Conservation (phyloP, 257 asterid genomes). For the Solanum arcanum region DNA sequence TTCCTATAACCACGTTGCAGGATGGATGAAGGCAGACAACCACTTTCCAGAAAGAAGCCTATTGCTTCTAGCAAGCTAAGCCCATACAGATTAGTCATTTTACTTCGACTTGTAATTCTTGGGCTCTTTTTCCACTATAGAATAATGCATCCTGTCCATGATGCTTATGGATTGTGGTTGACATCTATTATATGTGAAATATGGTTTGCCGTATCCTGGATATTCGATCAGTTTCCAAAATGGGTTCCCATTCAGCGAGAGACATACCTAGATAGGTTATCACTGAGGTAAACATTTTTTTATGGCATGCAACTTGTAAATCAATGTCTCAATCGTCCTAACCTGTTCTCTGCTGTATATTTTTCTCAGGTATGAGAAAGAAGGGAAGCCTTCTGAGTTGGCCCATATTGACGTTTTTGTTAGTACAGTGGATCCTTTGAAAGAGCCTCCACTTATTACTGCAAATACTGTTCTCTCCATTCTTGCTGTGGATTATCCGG, state of each 20-base stretch:
- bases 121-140: conserved; percentile 90
- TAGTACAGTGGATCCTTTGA: conserved; percentile 84
- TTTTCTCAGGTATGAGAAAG: conserved; percentile 45
- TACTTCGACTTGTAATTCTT: conserved; percentile 69
- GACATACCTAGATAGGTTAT: conserved; percentile 84
- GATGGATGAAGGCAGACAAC: conserved; percentile 99
- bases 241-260: conserved; percentile 88
- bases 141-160: conserved; percentile 75
- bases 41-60: conserved; percentile 84
- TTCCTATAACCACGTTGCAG: conserved; percentile 22
- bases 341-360: neutral
- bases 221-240: conserved; percentile 86
- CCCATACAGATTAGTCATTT: conserved; percentile 80
- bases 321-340: neutral
- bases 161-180: conserved; percentile 93
- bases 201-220: conserved; percentile 98
- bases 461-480: conserved; percentile 89
- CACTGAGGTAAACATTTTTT: conserved; percentile 49
- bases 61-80: conserved; percentile 87
- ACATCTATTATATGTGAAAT: conserved; percentile 90
- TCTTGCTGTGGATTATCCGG: conserved; percentile 82
- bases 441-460: conserved; percentile 86
- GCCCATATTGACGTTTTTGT: conserved; percentile 55
- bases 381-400: conserved; percentile 53
- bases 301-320: neutral